These are phyloP conservation scores for Schizophyllum amplum DNA, from an alignment of 1,284 basidiomycete genomes.

Conservation along the genomic window DNA sequence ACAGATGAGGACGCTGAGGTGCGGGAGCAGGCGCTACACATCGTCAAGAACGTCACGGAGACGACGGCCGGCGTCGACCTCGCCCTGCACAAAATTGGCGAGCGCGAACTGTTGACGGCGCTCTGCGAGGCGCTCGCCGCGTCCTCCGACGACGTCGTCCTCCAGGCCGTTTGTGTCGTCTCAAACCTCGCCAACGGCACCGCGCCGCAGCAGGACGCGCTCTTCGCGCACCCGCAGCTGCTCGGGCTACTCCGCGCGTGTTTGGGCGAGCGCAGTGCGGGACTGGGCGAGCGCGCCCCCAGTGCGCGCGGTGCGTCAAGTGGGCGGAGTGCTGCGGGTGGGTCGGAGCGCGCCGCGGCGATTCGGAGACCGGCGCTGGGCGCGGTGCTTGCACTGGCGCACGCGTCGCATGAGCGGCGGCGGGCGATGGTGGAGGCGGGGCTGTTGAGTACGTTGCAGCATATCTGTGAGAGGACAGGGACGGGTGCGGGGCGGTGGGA, in stretches of 20 bases:
- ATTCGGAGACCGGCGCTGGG: conserved; percentile 52
- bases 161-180: conserved; percentile 47
- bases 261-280: conserved; percentile 33
- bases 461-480: conserved; percentile 35
- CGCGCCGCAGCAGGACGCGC: conserved; percentile 34
- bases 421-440: conserved; percentile 29
- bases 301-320: too few relatives aligned
- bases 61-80: conserved; percentile 53
- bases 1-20: conserved; percentile 41
- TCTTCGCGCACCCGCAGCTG: conserved; percentile 42
- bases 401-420: conserved; percentile 24
- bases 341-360: conserved; percentile 36
- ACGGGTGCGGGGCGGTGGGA: conserved; percentile 16
- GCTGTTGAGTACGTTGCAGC: conserved; percentile 30
- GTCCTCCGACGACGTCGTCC: conserved; percentile 11
- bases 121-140: conserved; percentile 36
- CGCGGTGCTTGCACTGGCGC: conserved; percentile 46
- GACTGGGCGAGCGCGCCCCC: neutral
- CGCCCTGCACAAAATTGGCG: conserved; percentile 44
- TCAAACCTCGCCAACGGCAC: conserved; percentile 60
- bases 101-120: conserved; percentile 33
- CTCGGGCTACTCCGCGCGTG: conserved; percentile 44
- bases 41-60: conserved; percentile 57
- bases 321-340: too few relatives aligned
- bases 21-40: conserved; percentile 60